A percentile compares a stretch with the other conserved stretches of the same genome.
These are phyloP conservation scores for Stagonosporopsis tanaceti DNA, from an alignment of 2,329 filamentous ascomycete genomes.

Conservation along the genomic window DNA sequence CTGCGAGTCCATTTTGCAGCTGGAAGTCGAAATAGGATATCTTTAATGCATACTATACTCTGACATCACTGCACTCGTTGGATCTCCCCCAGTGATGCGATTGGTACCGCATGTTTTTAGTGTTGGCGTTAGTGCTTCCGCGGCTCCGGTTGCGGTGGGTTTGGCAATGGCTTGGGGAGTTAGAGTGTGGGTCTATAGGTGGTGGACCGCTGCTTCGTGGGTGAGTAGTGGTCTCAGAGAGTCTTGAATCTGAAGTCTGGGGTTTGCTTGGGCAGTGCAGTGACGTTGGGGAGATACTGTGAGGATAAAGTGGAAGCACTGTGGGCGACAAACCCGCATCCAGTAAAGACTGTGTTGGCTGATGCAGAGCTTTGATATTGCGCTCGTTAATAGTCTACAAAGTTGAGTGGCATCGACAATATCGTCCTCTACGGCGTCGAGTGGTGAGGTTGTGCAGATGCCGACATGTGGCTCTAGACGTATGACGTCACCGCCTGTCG, in stretches of 20 bases:
- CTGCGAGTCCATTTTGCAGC: no score
- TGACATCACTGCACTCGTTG: slow-evolving; percentile 10
- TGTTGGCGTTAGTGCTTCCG: slow-evolving; percentile 6
- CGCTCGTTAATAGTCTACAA: no score
- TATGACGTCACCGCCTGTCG: background rate
- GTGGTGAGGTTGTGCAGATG: background rate
- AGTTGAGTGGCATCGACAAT: background rate
- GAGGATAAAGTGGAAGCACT: no score
- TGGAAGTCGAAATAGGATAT: background rate
- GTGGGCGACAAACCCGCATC: no score
- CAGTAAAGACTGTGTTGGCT: no score
- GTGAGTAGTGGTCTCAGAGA: background rate
- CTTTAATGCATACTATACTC: background rate
- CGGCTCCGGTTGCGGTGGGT: background rate
- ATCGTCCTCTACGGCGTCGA: background rate
- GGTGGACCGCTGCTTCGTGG: background rate
- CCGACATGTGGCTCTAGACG: background rate
- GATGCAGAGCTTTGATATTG: no score
- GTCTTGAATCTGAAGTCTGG: background rate
- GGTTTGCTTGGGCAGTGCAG: background rate
- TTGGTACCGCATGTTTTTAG: slow-evolving; percentile 10
- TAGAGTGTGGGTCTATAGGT: background rate
- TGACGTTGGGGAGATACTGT: background rate
- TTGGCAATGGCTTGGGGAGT: background rate
- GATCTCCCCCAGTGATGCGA: background rate